Evolutionary conservation across 2,329 filamentous ascomycete species (phyloP), one percentile per base, ranked within the genome.

Genomic region (Aspergillus neoniger): DNA sequence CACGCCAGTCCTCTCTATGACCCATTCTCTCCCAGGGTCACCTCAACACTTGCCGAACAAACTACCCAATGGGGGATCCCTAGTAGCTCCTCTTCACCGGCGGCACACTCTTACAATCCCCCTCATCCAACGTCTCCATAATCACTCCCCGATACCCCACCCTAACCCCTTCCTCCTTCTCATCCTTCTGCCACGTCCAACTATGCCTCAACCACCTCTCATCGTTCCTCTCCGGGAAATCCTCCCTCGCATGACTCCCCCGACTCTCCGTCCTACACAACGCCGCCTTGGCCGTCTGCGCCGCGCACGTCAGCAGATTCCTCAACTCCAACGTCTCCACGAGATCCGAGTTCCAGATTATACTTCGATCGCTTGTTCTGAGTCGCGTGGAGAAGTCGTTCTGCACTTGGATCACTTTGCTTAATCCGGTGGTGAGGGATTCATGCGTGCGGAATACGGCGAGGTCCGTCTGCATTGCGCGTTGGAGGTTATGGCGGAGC

Each of bases 171-270:
- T 54, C 49, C 14, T 39, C 48, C 21, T 49, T 47, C 15, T 19
- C 39, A 19, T 88, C 77, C 89, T 92, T 96, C 85, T 99, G 95
- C 90, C 90, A 99, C 67, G 89, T 92, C 63, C 98, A 86, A 49
- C 92, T 96, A 86, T 99, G 95, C 89, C 98, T 98, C 94, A 97
- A 97, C 94, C 94, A 98, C 79, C 96, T 90, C 79, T 88, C 85
- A 76, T 99, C 95, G 75, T 98, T 91, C 82, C 95, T 90, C 17
- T 98, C 93, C 59, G 94, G 94, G 85, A 79, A 98, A 77, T 99
- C 95, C 83, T 99, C 95, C 69, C 95, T 91, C 67, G 95, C 95
- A 80, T 99, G 95, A 23, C 94, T 95, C 76, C 95, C 95, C 82
- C 95, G 91, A 59, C 92, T 96, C 82, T 99, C 95, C 85, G 96